Evolutionary conservation across 495 filamentous ascomycete genomes (phyloP), one percentile per base, ranked within the genome.

Genomic region (Cercophora scortea): DNA sequence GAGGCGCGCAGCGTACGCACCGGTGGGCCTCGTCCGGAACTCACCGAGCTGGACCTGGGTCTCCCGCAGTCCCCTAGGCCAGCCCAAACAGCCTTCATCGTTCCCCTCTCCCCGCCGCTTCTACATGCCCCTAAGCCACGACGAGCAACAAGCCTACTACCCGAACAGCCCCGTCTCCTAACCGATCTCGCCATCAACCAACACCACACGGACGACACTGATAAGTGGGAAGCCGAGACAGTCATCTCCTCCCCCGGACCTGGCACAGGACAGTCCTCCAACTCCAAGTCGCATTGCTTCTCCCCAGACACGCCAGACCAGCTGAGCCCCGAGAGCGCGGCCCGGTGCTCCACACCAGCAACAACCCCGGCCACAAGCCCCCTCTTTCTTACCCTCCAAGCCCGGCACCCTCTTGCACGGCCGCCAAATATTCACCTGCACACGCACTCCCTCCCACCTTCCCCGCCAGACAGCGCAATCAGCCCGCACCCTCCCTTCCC

Each of bases 1-100:
- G 53, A 55, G 34, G 53, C 53, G n/a, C 32, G 39, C 35, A 32
- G 19, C 34, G 7, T 51, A 4, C 39, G 49, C 11, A 39, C 40
- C 45, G 13, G 32, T 2, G 32, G 32, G 18, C 13, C 12, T 25
- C 45, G 25, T 6, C 13, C 7, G 25, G 25, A 25, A 5, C 4
- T 47, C 1, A 47, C 45, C 8, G 45, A 47, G 1, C 4, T 25
- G 11, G 45, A 47, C 32, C 45, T 47, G 12, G 45, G 45, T 13
- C 45, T 47, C 7, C 45, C 45, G n/a, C 45, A 47, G 45, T 47
- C 45, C 6, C 45, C 45, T 7, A 19, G 19, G 13, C 15, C 45
- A 11, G 42, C 15, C 16, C 42, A 18, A 17, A 33, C 19, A 6
- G n/a, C 45, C 45, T 47, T 47, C 25, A 25, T 25, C 15, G 19